Conservation (phyloP, 768 basidiomycete species). For the Solioccasus polychromus region DNA sequence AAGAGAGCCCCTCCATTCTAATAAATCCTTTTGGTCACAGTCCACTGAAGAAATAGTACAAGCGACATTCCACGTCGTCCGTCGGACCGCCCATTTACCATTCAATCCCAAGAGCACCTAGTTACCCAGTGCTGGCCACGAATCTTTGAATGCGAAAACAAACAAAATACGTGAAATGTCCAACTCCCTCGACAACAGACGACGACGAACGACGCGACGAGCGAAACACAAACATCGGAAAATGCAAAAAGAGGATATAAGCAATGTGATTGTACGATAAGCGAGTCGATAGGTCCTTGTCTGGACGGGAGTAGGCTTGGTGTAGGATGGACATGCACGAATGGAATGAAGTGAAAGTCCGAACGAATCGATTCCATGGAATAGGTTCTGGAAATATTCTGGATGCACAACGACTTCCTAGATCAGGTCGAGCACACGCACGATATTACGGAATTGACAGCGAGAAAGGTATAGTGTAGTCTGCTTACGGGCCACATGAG, state of each 20-base stretch:
- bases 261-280: slow-evolving; percentile 34
- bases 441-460: slow-evolving; percentile 2
- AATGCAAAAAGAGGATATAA: slow-evolving; percentile 21
- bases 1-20: slow-evolving; percentile 3
- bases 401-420: slow-evolving; percentile 24
- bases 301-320: slow-evolving; percentile 19
- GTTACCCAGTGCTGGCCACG: not conserved
- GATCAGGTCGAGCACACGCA: slow-evolving; percentile 18
- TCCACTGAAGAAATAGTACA: slow-evolving; percentile 21
- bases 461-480: not conserved
- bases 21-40: slow-evolving; percentile 14
- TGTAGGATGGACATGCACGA: slow-evolving; percentile 19
- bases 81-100: slow-evolving; percentile 5
- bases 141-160: slow-evolving; percentile 4
- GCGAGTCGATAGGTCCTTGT: slow-evolving; percentile 24
- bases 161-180: slow-evolving; percentile 1
- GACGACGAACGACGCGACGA: slow-evolving; percentile 4
- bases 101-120: not conserved
- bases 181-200: slow-evolving; percentile 1
- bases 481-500: slow-evolving; percentile 11
- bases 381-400: slow-evolving; percentile 24
- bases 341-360: slow-evolving; percentile 25
- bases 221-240: slow-evolving; percentile 12
- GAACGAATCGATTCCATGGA: slow-evolving; percentile 14
- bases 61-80: slow-evolving; percentile 15